These are phyloP conservation scores for Ambrosiella xylebori DNA, from an alignment of 2,329 filamentous ascomycete species.

Conservation along the genomic window DNA sequence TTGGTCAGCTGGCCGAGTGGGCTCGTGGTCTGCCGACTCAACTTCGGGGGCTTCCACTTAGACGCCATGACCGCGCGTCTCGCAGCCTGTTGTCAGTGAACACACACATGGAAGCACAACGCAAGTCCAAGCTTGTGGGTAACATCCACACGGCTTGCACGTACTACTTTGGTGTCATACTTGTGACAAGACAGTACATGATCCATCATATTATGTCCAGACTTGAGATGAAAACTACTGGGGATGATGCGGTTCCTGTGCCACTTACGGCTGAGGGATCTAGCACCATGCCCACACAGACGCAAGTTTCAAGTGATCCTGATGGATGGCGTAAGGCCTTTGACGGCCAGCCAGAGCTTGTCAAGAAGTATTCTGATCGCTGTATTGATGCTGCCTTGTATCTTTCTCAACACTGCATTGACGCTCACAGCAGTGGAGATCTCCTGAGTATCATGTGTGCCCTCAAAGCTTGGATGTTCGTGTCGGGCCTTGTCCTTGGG, in stretches of 20 bases:
- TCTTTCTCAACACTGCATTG: constrained; percentile 30
- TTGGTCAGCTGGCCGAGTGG: constrained; percentile 9
- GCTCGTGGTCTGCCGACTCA: background rate
- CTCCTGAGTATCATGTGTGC: constrained; percentile 33
- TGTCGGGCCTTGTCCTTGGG: constrained; percentile 14
- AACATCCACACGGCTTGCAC: constrained; percentile 13
- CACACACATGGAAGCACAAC: background rate
- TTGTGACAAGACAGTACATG: constrained; percentile 14
- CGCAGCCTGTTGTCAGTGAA: background rate
- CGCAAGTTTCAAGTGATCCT: background rate
- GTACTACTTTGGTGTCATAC: constrained; percentile 14
- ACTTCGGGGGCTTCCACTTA: background rate
- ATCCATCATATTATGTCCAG: constrained; percentile 13
- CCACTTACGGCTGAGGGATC: background rate
- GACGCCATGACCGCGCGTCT: background rate
- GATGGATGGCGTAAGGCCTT: background rate
- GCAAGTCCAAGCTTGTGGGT: constrained; percentile 6
- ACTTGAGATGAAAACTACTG: constrained; percentile 14
- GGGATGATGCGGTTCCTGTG: background rate
- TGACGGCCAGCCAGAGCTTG: background rate
- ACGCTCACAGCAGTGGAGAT: constrained; percentile 23
- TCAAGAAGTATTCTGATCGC: constrained; percentile 23
- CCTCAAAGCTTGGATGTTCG: constrained; percentile 22
- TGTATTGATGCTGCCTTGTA: constrained; percentile 32
- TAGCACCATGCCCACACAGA: background rate